Evolutionary conservation across 441 rosid species (phyloP).

Genomic region (Flueggea neowawraea): DNA sequence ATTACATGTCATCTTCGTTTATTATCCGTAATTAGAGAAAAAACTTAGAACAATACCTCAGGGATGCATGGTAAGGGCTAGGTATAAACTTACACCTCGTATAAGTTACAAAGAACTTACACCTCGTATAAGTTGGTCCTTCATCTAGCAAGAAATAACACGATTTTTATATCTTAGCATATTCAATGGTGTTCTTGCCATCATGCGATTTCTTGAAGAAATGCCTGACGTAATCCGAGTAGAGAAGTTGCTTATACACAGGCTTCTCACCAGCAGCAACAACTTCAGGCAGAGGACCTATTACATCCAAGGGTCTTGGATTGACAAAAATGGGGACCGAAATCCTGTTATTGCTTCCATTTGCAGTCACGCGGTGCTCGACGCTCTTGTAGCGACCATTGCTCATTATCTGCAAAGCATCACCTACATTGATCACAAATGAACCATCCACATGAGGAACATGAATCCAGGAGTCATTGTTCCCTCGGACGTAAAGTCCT

Average conservation of each 20-base stretch:
- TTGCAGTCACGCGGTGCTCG: conserved; percentile 21
- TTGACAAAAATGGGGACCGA: conserved; percentile 19
- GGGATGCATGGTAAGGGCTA: too few relatives aligned
- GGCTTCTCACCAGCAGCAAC: conserved; percentile 15
- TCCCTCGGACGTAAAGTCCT: conserved; percentile 32
- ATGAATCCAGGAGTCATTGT: conserved; percentile 23
- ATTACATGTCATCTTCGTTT: too few relatives aligned
- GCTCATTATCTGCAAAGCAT: conserved; percentile 26
- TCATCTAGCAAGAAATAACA: too few relatives aligned
- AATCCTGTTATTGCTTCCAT: conserved; percentile 9
- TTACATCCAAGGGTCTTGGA: conserved; percentile 3
- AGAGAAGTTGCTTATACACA: conserved; percentile 13
- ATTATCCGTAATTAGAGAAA: too few relatives aligned
- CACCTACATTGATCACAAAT: conserved; percentile 24
- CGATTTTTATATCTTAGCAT: not conserved
- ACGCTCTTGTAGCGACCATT: conserved; percentile 27
- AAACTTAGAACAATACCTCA: too few relatives aligned
- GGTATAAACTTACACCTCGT: too few relatives aligned
- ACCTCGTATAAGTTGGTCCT: too few relatives aligned
- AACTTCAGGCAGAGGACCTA: conserved; percentile 19
- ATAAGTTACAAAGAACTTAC: too few relatives aligned
- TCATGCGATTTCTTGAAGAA: conserved; percentile 20
- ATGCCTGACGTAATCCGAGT: conserved; percentile 18
- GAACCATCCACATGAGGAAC: conserved; percentile 25
- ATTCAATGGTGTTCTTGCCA: conserved; percentile 16